Evolutionary conservation across 805 yeast genomes (phyloP).

Genomic region (Myxozyma melibiosi): DNA sequence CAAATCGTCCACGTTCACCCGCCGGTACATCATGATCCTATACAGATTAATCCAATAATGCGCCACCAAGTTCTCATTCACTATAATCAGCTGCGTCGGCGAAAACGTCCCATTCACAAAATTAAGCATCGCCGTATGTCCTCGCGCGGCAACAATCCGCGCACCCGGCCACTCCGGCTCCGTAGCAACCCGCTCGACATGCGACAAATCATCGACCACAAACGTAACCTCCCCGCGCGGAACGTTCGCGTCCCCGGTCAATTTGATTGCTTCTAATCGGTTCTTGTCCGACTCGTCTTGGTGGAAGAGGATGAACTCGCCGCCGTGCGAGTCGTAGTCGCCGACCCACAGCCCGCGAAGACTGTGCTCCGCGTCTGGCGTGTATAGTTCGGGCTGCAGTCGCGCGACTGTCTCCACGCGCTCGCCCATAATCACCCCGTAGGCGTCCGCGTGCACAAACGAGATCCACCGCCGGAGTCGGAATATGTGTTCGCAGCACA

Average conservation of each 20-base stretch:
- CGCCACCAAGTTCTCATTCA: slow-evolving; percentile 23
- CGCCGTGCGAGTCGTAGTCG: slow-evolving; percentile 30
- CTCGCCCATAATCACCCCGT: slow-evolving; percentile 30
- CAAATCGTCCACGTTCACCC: slow-evolving; percentile 22
- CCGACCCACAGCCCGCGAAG: slow-evolving; percentile 40
- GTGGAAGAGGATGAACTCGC: slow-evolving; percentile 35
- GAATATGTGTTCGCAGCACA: slow-evolving; percentile 27
- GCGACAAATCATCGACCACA: slow-evolving; percentile 34
- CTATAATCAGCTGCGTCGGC: slow-evolving; percentile 25
- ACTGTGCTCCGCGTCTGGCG: slow-evolving; percentile 27
- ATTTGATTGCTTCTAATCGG: slow-evolving; percentile 38
- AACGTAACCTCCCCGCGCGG: slow-evolving; percentile 39
- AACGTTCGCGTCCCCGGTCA: slow-evolving; percentile 36
- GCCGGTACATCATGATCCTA: slow-evolving; percentile 15
- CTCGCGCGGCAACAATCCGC: slow-evolving; percentile 27
- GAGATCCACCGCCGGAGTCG: slow-evolving; percentile 31
- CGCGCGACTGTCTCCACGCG: slow-evolving; percentile 35
- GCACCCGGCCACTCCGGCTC: slow-evolving; percentile 33
- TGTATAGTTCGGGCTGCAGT: slow-evolving; percentile 19
- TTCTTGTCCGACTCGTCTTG: slow-evolving; percentile 32
- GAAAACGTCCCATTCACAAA: slow-evolving; percentile 23
- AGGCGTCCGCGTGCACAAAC: slow-evolving; percentile 7
- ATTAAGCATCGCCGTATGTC: slow-evolving; percentile 28
- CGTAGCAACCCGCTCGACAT: slow-evolving; percentile 23
- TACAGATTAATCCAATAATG: slow-evolving; percentile 26